These are phyloP conservation scores for Ascodesmis nigricans DNA, from an alignment of 495 filamentous ascomycete species.

Conservation along the genomic window DNA sequence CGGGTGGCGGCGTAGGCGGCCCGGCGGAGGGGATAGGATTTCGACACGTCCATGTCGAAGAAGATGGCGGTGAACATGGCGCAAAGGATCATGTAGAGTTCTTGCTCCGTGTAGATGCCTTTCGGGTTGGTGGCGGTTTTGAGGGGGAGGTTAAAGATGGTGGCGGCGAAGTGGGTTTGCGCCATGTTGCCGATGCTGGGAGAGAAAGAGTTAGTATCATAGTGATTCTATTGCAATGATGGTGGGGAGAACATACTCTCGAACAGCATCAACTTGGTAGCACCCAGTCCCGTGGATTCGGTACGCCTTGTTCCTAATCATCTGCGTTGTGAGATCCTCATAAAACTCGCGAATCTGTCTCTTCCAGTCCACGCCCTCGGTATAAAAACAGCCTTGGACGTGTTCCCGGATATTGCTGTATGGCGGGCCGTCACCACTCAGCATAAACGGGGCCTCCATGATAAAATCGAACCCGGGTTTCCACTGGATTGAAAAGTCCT, in stretches of 20 bases:
- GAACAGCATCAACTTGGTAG: conserved; percentile 53
- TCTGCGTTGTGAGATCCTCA: conserved; percentile 37
- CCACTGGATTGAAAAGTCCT: conserved; percentile 45
- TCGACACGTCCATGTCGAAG: conserved; percentile 28
- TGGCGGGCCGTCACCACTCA: conserved; percentile 29
- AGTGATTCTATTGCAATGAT: neutral
- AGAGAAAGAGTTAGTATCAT: conserved; percentile 11
- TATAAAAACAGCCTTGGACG: conserved; percentile 40
- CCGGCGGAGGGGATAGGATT: conserved; percentile 35
- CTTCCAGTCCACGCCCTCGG: conserved; percentile 32
- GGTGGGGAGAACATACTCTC: conserved; percentile 30
- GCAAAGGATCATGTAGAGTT: conserved; percentile 54
- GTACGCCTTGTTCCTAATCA: conserved; percentile 44
- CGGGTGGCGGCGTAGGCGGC: conserved; percentile 38
- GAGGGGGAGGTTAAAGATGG: conserved; percentile 50
- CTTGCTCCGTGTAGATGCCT: conserved; percentile 56
- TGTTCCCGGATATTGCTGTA: conserved; percentile 33
- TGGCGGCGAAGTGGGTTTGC: conserved; percentile 48
- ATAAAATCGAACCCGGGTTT: conserved; percentile 32
- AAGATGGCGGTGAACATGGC: conserved; percentile 37
- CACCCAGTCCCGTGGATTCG: conserved; percentile 26
- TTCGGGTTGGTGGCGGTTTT: conserved; percentile 44
- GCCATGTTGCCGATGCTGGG: conserved; percentile 52
- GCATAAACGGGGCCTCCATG: conserved; percentile 33
- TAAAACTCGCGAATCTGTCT: conserved; percentile 36